Base-by-base conservation (phyloP, 805 yeast genomes). In the Lachancea sp. region DNA sequence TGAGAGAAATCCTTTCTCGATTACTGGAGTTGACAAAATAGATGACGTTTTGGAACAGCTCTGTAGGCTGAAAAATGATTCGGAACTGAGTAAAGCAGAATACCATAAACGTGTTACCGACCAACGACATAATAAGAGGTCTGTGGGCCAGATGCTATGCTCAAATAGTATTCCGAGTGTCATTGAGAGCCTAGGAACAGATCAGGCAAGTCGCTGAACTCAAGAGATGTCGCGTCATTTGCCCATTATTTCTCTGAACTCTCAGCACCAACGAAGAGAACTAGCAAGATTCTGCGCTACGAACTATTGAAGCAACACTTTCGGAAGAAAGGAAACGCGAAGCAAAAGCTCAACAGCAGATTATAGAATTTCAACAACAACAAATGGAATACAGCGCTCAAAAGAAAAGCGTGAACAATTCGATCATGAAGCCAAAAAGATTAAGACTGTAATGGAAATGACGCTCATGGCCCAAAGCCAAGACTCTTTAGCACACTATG, bases 1-100 rank as follows among this genome's bases (percentile, higher is more conserved):
- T 26, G 34, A 27, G 25, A 38, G 41, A 38, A 38, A 27, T 10
- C 34, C 41, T 3, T 38, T 27, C 34, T 20, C 33, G 8, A 11
- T 38, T 3, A 38, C 41, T 3, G 41, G 41, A 6, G 19, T 11
- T 38, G 41, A 38, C 26, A 38, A 38, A 29, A 25, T 27, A 17
- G 34, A 38, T 26, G 10, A 17, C 22, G 18, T 38, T 7, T 17
- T 38, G 9, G 22, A 29, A 17, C 11, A 17, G 15, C 41, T 38
- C 5, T 17, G 19, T 18, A 38, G 34, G 22, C 41, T 38, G 17
- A 38, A 38, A 27, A 38, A 38, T 17, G 41, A 16, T 16, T 22
- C 34, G 12, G 41, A 38, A 27, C 3, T 10, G 41, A 29, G 25
- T 29, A 38, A 22, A 17, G 12, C 41, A 27, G 34, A 15, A 18